Base-by-base conservation (phyloP, 129 eudicot genomes). In the Centella asiatica region DNA sequence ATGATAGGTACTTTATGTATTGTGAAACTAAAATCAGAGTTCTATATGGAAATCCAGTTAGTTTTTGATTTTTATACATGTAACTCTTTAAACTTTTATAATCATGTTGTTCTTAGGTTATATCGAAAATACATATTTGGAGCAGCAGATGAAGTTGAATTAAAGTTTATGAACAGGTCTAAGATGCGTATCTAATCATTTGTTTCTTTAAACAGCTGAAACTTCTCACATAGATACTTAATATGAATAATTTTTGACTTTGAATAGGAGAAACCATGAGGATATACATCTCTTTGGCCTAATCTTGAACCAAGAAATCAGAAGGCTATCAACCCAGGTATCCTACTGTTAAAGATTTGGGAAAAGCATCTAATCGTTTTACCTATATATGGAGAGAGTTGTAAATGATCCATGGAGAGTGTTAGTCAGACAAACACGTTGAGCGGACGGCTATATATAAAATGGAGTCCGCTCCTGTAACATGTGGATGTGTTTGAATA, bases 111-210 rank as follows among this genome's bases (percentile, higher is more conserved):
- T 37, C 66, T 36, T 67, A 90, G 97, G 74, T 65, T 90, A 59
- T 90, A 81, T 62, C 83, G 95, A 58, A 90, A 90, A 72, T 81
- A 79, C 69, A 87, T 90, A 11, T 90, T 90, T 76, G 98, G 95
- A 60, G 98, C 87, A 44, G 98, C 98, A 29, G 98, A 90, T 81
- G 98, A 90, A 84, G 78, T 87, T 51, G 98, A 90, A 74, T 58
- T 90, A 74, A 90, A 86, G 85, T 90, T 90, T 59, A 76, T 90
- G 81, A 78, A 90, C 86, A 90, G 98, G 98, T 90, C 2, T 45
- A 32, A 36, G 57, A 26, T 53, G 26, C 64, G 32, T 40, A 23
- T 25, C 34, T 1, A 36, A n/a, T 29, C 17, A 28, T 54, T 26
- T 66, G 31, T 23, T 11, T 14, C 5, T 1, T 0, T 17, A 24